Percentiles rank a stretch among this genome's conserved stretches.
These are phyloP conservation scores for Trichoderma erinaceum DNA, from an alignment of 495 filamentous ascomycete species.

Conservation along the genomic window DNA sequence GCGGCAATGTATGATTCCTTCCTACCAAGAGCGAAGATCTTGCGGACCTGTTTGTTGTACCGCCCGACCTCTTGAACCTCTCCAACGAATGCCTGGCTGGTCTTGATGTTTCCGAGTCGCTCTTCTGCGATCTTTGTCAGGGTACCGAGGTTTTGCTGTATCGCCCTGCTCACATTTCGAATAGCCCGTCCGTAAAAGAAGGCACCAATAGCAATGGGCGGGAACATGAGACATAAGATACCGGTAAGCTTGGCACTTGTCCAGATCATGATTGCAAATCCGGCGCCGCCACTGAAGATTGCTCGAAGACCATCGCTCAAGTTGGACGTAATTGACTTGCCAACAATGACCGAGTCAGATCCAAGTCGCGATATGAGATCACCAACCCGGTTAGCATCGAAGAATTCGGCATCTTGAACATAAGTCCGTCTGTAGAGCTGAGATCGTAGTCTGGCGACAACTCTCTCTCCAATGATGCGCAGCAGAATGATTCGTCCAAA, in stretches of 20 bases:
- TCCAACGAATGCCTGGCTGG: constrained; percentile 89
- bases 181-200: constrained; percentile 86
- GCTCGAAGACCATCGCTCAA: constrained; percentile 88
- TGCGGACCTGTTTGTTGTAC: constrained; percentile 86
- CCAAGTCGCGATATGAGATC: constrained; percentile 92
- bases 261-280: constrained; percentile 86
- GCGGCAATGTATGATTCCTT: constrained; percentile 81
- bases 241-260: constrained; percentile 86
- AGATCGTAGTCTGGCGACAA: constrained; percentile 82
- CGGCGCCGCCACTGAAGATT: constrained; percentile 79
- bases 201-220: constrained; percentile 84
- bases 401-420: constrained; percentile 95
- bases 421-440: constrained; percentile 87
- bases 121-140: constrained; percentile 97
- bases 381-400: constrained; percentile 94
- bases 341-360: constrained; percentile 94
- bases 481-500: constrained; percentile 91
- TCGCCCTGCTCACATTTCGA: constrained; percentile 78
- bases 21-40: constrained; percentile 83
- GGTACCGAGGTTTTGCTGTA: constrained; percentile 86
- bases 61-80: constrained; percentile 83
- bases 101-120: constrained; percentile 88
- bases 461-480: constrained; percentile 90
- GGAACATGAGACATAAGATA: constrained; percentile 78
- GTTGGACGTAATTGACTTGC: constrained; percentile 97